Base-by-base conservation (phyloP, 257 asterid species). In the Solanum sparsipilum region DNA sequence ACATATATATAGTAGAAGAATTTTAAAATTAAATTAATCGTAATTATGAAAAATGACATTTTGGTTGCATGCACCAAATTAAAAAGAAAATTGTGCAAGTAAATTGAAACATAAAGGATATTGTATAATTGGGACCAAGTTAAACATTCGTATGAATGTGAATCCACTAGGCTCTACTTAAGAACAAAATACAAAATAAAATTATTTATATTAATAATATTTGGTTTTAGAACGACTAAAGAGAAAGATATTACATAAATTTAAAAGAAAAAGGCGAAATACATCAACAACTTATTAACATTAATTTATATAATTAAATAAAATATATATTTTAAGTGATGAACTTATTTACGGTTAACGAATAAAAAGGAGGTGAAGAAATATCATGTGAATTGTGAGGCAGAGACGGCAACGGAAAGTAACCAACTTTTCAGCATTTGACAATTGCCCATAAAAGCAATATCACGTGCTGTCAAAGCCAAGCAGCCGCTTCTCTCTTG, bases 381-480 rank as follows among this genome's bases (percentile, higher is more conserved):
- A 81, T 46, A 81, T 81, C 68, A 81, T 48, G 44, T 48, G 41
- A 65, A 65, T 65, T n/a, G 72, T n/a, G 29, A 71, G 81, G n/a
- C 16, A 44, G 67, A 39, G 91, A 87, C 92, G 91, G 93, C 91
- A 87, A 81, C 82, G 29, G 85, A 84, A 87, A 74, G 89, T 29
- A 65, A 84, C 65, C 46, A 27, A 6, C 20, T 10, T 63, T 85
- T 9, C 41, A 2, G 5, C 5, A 4, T 35, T 85, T 32, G 39
- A 10, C 15, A 16, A 18, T 87, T 65, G 58, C 88, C 86, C 56
- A 86, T 11, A 41, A 74, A 60, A 87, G 81, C 86, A 76, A 25
- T 38, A 31, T 68, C 92, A 83, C 84, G 88, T 86, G 83, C 84
- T 74, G 48, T 75, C 84, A 31, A 86, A 86, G 87, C 87, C 73